A percentile compares a stretch with the other conserved stretches of the same genome.
Conservation (phyloP, 2,329 filamentous ascomycete species). For the Colletotrichum graminicola region DNA sequence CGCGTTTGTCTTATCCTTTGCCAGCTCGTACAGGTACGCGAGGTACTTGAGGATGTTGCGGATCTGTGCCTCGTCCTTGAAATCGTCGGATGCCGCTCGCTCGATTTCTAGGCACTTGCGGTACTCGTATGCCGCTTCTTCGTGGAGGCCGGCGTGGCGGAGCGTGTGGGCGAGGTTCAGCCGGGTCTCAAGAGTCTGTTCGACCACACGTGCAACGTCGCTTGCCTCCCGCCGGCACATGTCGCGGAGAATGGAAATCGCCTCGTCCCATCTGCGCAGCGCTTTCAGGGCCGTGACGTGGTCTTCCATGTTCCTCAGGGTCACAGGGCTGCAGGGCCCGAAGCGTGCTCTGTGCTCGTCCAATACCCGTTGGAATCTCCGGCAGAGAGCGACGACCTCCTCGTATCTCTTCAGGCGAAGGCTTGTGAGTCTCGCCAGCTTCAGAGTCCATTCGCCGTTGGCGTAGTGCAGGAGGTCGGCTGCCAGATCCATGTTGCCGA, state of each 20-base stretch:
- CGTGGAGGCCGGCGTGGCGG: conserved; percentile 28
- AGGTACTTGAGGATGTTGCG: conserved; percentile 41
- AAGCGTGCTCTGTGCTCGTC: conserved; percentile 39
- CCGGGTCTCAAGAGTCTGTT: conserved; percentile 38
- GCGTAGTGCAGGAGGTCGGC: conserved; percentile 43
- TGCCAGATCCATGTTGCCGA: conserved; percentile 40
- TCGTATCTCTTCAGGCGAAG: conserved; percentile 38
- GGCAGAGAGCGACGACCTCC: conserved; percentile 40
- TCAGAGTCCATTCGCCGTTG: conserved; percentile 44
- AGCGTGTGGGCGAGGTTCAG: conserved; percentile 40
- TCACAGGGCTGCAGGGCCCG: conserved; percentile 34
- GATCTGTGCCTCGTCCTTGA: conserved; percentile 35
- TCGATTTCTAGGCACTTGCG: conserved; percentile 42
- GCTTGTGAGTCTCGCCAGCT: conserved; percentile 41
- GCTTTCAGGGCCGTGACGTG: conserved; percentile 38
- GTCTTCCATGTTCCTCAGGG: conserved; percentile 40
- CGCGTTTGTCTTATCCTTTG: conserved; percentile 25
- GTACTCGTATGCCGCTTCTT: conserved; percentile 42
- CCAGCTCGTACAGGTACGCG: conserved; percentile 41
- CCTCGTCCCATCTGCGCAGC: conserved; percentile 37
- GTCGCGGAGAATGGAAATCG: conserved; percentile 37
- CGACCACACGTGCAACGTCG: conserved; percentile 31
- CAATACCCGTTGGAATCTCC: conserved; percentile 36
- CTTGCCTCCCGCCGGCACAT: conserved; percentile 39
- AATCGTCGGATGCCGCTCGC: conserved; percentile 30